A percentile compares a stretch with the other conserved stretches of the same genome.
Conservation (phyloP, 2,329 filamentous ascomycete species). For the Hypoxylon rubiginosum region DNA sequence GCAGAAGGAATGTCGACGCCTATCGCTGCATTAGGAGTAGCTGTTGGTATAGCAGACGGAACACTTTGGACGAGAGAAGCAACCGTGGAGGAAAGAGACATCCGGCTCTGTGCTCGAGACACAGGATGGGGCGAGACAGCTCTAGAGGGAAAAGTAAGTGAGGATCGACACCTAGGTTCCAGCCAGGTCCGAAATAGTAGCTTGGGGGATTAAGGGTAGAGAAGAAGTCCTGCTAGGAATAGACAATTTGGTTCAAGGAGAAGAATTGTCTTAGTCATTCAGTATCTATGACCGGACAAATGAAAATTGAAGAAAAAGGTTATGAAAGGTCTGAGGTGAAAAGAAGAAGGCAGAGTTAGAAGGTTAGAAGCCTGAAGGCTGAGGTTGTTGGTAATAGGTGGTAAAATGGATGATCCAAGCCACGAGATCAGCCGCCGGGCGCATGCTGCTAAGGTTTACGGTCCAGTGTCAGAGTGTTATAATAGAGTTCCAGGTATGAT, state of each 20-base stretch:
- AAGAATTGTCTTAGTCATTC: constrained; percentile 5
- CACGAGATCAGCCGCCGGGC: constrained; percentile 39
- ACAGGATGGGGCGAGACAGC: constrained; percentile 12
- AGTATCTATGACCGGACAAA: constrained; percentile 19
- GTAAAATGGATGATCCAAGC: constrained; percentile 35
- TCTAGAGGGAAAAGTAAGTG: constrained; percentile 27
- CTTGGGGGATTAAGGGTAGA: background rate
- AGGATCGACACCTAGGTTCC: constrained; percentile 41
- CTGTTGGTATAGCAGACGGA: constrained; percentile 37
- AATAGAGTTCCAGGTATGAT: constrained; percentile 20
- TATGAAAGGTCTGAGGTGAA: background rate
- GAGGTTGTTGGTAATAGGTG: constrained; percentile 21
- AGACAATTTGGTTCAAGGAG: constrained; percentile 19
- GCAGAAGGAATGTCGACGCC: constrained; percentile 41
- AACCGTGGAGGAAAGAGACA: constrained; percentile 46
- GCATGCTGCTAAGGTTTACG: constrained; percentile 8
- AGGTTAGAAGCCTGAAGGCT: too few relatives aligned
- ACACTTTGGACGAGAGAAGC: constrained; percentile 37
- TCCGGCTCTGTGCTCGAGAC: constrained; percentile 37
- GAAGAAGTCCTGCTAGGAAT: constrained; percentile 11
- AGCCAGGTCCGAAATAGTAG: constrained; percentile 31
- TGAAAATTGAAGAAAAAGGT: constrained; percentile 5
- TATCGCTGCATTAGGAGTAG: constrained; percentile 41
- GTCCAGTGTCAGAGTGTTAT: too few relatives aligned
- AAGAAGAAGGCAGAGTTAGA: constrained; percentile 14